Base-by-base conservation (phyloP, 805 yeast genomes). In the Ogataea zsoltii region DNA sequence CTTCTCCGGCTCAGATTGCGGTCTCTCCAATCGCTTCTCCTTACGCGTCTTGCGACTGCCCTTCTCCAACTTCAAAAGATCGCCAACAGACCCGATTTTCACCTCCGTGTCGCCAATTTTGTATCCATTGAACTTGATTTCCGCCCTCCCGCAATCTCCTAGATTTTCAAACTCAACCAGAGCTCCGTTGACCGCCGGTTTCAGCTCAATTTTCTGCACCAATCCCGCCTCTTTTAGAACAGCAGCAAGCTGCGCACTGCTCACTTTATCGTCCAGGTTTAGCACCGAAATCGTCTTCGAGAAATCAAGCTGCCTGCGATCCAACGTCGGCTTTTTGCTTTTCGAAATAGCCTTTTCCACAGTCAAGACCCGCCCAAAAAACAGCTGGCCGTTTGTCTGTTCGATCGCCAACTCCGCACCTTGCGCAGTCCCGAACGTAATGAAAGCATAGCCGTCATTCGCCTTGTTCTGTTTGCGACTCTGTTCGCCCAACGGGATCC, bases 401-500 rank as follows among this genome's bases (percentile, higher is more conserved):
- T 51, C 33, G 1, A 82, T 50, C 0, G 88, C 81, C 3, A 59
- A 58, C 0, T 63, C 56, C 0, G 89, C 86, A 2, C 71, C 74
- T 1, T 68, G 71, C 7, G 35, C 33, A 3, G 62, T 58, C 2
- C 56, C 46, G 53, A 79, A 85, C 0, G 77, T 68, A 0, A 87
- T 65, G 57, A 87, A 85, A 0, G 84, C 96, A 60, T 74, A 82
- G 0, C 92, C 91, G 37, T 79, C 80, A 56, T 82, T 75, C 2
- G 65, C 61, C 4, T 61, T 56, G 23, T 61, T 67, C 7, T 65
- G 62, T 3, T 57, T 55, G 34, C 59, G 67, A 26, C 64, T 66
- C 29, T 60, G 60, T 7, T 38, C 44, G 11, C 38, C 45, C 37
- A 74, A 46, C 2, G 87, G 88, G 2, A 85, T 49, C 26, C 67